These are phyloP conservation scores for Claviceps monticola DNA, from an alignment of 2,329 filamentous ascomycete genomes.

Conservation along the genomic window DNA sequence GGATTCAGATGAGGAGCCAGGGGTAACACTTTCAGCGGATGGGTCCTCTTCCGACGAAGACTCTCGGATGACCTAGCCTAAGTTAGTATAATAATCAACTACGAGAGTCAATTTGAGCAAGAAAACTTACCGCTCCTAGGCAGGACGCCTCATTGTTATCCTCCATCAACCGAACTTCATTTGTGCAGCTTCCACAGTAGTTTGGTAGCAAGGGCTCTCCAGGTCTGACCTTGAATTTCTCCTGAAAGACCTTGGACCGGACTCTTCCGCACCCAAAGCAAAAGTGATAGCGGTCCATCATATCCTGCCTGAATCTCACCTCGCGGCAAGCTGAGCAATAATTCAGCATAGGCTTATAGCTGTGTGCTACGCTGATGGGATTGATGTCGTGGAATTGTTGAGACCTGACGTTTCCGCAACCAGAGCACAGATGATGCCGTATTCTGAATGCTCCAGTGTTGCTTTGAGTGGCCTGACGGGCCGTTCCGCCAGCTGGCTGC, in stretches of 20 bases:
- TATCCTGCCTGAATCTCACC: constrained; percentile 10
- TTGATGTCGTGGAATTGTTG: constrained; percentile 20
- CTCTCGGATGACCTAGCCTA: not conserved
- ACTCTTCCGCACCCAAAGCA: constrained; percentile 23
- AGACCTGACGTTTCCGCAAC: constrained; percentile 23
- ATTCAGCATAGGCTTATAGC: constrained; percentile 15
- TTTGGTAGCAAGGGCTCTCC: constrained; percentile 18
- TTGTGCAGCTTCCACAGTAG: constrained; percentile 18
- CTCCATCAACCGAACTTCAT: constrained; percentile 12
- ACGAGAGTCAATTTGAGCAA: not conserved
- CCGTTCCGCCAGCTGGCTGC: not conserved
- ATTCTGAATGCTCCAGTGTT: constrained; percentile 10
- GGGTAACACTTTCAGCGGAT: not conserved
- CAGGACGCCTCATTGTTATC: constrained; percentile 14
- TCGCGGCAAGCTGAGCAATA: constrained; percentile 22
- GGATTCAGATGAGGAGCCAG: not conserved
- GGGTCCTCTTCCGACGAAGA: not conserved
- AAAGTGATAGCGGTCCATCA: constrained; percentile 20
- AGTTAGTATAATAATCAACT: not conserved
- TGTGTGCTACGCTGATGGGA: constrained; percentile 12
- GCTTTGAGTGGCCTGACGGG: not conserved
- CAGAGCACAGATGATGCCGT: constrained; percentile 21
- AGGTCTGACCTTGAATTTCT: constrained; percentile 8
- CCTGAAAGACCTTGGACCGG: constrained; percentile 14
- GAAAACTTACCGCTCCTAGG: constrained; percentile 11